Evolutionary conservation across 2,329 filamentous ascomycete species (phyloP).

Genomic region (Chaetomium strumarium): DNA sequence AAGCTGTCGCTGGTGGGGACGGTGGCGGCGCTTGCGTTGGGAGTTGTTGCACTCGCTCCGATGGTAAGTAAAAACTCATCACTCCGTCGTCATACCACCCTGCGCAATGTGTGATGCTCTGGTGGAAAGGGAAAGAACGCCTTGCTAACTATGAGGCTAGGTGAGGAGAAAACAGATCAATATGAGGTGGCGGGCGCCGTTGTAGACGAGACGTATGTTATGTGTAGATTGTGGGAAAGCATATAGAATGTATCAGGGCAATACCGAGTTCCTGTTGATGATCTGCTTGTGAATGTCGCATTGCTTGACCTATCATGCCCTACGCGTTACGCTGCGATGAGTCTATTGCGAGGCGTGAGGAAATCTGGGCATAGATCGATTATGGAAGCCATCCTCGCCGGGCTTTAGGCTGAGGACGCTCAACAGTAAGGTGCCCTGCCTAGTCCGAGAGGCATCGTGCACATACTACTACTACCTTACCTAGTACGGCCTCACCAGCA

Average conservation of each 20-base stretch:
- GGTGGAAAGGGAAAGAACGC: neutral
- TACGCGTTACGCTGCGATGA: no score
- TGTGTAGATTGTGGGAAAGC: neutral
- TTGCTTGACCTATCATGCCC: no score
- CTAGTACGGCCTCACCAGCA: no score
- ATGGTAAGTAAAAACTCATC: slow-evolving; percentile 58
- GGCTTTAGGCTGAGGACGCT: no score
- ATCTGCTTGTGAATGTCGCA: neutral
- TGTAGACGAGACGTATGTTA: slow-evolving; percentile 23
- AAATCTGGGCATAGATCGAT: no score
- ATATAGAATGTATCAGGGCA: neutral
- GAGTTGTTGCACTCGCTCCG: slow-evolving; percentile 73
- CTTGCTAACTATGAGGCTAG: slow-evolving; percentile 36
- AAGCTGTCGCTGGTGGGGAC: slow-evolving; percentile 80
- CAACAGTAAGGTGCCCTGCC: no score
- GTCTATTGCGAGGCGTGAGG: no score
- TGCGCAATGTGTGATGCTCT: no score
- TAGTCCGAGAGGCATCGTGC: no score
- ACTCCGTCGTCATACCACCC: neutral
- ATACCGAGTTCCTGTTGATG: neutral
- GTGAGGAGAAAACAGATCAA: slow-evolving; percentile 64
- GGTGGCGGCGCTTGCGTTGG: slow-evolving; percentile 70
- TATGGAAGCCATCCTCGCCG: no score
- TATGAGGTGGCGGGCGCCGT: slow-evolving; percentile 48
- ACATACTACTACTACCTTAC: no score